These are phyloP conservation scores for Gillenia trifoliata DNA, from an alignment of 306 rosid species.

Conservation along the genomic window DNA sequence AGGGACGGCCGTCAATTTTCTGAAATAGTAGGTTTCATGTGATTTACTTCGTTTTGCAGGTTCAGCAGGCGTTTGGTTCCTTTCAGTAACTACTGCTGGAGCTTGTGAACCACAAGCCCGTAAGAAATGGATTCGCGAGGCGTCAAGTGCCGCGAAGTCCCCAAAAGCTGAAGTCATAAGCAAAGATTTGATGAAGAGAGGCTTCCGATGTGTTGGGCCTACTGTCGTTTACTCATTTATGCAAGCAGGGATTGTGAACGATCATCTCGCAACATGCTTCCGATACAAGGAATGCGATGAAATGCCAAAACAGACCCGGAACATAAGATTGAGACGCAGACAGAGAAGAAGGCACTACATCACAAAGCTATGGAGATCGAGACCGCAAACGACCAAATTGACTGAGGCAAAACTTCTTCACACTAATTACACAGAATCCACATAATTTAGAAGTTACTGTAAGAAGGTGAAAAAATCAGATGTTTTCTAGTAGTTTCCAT, in stretches of 20 bases:
- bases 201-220: slow-evolving; percentile 94
- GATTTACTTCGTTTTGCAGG: slow-evolving; percentile 30
- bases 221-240: slow-evolving; percentile 81
- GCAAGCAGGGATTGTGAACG: slow-evolving; percentile 92
- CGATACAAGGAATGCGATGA: slow-evolving; percentile 49
- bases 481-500: slow-evolving; percentile 13
- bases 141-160: slow-evolving; percentile 87
- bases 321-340: slow-evolving; percentile 29
- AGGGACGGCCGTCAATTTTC: background rate
- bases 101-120: slow-evolving; percentile 67
- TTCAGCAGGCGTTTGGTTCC: slow-evolving; percentile 79
- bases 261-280: slow-evolving; percentile 69
- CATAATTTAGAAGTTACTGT: slow-evolving; percentile 5
- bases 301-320: slow-evolving; percentile 28
- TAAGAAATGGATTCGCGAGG: slow-evolving; percentile 54
- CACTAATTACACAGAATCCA: slow-evolving; percentile 21
- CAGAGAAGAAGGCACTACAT: slow-evolving; percentile 2
- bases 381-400: slow-evolving; percentile 16
- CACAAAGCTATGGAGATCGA: slow-evolving; percentile 31
- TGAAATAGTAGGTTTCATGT: slow-evolving; percentile 9
- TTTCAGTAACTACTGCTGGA: slow-evolving; percentile 84
- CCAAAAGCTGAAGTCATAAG: slow-evolving; percentile 84
- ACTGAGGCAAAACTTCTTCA: background rate
- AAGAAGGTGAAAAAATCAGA: background rate
- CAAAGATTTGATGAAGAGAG: slow-evolving; percentile 90